Evolutionary conservation across 148 eudicot genomes (phyloP), one percentile per base, ranked within the genome.

Genomic region (Oxyria digyna): DNA sequence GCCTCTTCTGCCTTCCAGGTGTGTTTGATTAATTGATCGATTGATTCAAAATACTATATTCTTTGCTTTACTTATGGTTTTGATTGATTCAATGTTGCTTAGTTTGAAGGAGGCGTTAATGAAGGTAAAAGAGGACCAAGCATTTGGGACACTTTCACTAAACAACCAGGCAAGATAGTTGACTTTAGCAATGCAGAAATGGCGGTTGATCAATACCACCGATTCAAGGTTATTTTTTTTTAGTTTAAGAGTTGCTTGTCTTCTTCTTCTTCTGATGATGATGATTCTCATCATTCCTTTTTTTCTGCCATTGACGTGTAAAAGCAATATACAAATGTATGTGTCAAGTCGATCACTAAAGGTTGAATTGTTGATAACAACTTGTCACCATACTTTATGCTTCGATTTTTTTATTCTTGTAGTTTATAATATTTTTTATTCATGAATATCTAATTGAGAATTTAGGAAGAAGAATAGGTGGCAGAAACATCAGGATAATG

Each of bases 1-100:
- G 98, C 97, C 73, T 89, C 98, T 74, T 93, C 98, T 27, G 98
- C 98, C 71, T 90, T 64, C 54, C 98, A 93, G 97, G 98, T 59
- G n/a, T n/a, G n/a, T n/a, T n/a, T n/a, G 24, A 24, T 7, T 33
- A 11, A 37, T 13, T 59, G 27, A 21, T 8, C 24, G 15, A 37
- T 15, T 15, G 52, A 17, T 70, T 41, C 35, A 45, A 11, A 8
- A 23, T 20, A 0, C 37, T 14, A 21, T 8, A 23, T 23, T 27
- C 15, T 23, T 27, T 5, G 41, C 41, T 38, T 38, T 29, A 5
- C 8, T 35, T 50, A 14, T 31, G 41, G 27, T 27, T 57, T 29
- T 1, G n/a, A 29, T 27, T 29, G 2, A 4, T 27, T 31, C 18
- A 66, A 35, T 66, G 29, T 29, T 18, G 33, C 4, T 46, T 46